These are phyloP conservation scores for Coemansia javaensis DNA, from an alignment of 192 early-diverging fungal genomes.

Conservation along the genomic window DNA sequence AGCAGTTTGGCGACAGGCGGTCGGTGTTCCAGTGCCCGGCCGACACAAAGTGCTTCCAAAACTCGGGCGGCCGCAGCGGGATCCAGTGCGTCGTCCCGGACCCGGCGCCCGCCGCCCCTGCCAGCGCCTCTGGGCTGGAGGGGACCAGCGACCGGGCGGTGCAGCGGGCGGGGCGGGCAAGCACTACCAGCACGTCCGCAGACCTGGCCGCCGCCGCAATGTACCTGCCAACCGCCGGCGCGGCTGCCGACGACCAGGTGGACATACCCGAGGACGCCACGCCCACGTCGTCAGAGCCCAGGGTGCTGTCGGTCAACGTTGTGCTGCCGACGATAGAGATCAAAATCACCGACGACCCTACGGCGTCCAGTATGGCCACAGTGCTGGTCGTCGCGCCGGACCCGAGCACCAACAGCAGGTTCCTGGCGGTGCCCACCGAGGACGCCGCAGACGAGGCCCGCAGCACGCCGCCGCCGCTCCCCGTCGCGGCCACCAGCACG, in stretches of 20 bases:
- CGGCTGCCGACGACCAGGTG: background rate
- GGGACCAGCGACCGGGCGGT: too few relatives aligned
- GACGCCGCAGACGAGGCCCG: background rate
- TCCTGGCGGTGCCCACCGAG: background rate
- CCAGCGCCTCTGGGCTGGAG: background rate
- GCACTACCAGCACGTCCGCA: background rate
- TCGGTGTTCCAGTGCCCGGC: slow-evolving; percentile 9
- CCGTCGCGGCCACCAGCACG: too few relatives aligned
- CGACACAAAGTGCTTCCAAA: slow-evolving; percentile 25
- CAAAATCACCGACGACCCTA: slow-evolving; percentile 22
- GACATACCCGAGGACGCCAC: too few relatives aligned
- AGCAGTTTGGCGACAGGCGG: slow-evolving; percentile 5
- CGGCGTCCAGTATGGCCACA: slow-evolving; percentile 4
- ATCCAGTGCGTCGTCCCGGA: slow-evolving; percentile 7
- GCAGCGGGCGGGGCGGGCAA: too few relatives aligned
- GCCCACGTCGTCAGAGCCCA: slow-evolving; percentile 27
- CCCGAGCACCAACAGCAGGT: background rate
- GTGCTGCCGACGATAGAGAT: slow-evolving; percentile 39
- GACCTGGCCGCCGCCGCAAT: background rate
- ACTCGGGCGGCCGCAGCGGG: background rate
- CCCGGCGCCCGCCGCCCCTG: background rate
- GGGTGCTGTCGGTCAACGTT: slow-evolving; percentile 28
- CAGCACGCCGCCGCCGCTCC: too few relatives aligned
- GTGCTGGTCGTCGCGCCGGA: slow-evolving; percentile 19
- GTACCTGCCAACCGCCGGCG: background rate